phyloP scores from a whole-genome alignment of 2,329 filamentous ascomycete genomes.

The Fusarium mundagurra region DNA sequence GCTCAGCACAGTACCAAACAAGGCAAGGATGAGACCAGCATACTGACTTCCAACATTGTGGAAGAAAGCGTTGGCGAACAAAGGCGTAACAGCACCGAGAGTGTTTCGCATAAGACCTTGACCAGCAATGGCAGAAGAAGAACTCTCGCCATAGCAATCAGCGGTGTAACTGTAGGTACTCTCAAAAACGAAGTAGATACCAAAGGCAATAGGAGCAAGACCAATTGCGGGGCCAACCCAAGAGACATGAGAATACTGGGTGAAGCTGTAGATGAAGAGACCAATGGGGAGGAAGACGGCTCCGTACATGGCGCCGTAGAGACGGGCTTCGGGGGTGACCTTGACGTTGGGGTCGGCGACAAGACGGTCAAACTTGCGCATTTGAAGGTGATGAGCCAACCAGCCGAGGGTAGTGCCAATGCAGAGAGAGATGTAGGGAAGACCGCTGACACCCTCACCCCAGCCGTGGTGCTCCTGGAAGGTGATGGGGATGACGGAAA shows the following conservation, averaged over 20 bases:
- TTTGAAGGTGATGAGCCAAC: slow-evolving; percentile 34
- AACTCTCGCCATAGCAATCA: slow-evolving; percentile 36
- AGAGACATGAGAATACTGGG: slow-evolving; percentile 28
- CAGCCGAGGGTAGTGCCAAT: slow-evolving; percentile 34
- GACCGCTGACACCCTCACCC: slow-evolving; percentile 29
- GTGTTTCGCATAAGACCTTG: slow-evolving; percentile 37
- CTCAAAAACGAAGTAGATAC: slow-evolving; percentile 37
- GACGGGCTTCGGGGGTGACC: slow-evolving; percentile 35
- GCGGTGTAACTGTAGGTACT: slow-evolving; percentile 37
- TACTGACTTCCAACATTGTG: slow-evolving; percentile 37
- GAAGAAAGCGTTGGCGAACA: slow-evolving; percentile 37
- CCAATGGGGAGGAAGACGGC: slow-evolving; percentile 36
- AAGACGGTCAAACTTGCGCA: slow-evolving; percentile 36
- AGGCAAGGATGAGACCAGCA: slow-evolving; percentile 31
- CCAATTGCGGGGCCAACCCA: slow-evolving; percentile 32
- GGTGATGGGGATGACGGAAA: slow-evolving; percentile 35
- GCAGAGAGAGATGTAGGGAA: slow-evolving; percentile 34
- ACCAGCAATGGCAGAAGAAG: slow-evolving; percentile 34
- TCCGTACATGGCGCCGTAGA: slow-evolving; percentile 37
- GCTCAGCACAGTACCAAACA: slow-evolving; percentile 31
- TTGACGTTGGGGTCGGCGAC: slow-evolving; percentile 28
- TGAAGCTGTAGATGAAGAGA: slow-evolving; percentile 38
- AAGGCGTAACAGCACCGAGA: slow-evolving; percentile 32
- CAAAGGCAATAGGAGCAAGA: slow-evolving; percentile 35
- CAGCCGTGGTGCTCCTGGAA: slow-evolving; percentile 35